These are phyloP conservation scores for Gossypium turneri DNA, from an alignment of 345 rosid species.

Conservation along the genomic window DNA sequence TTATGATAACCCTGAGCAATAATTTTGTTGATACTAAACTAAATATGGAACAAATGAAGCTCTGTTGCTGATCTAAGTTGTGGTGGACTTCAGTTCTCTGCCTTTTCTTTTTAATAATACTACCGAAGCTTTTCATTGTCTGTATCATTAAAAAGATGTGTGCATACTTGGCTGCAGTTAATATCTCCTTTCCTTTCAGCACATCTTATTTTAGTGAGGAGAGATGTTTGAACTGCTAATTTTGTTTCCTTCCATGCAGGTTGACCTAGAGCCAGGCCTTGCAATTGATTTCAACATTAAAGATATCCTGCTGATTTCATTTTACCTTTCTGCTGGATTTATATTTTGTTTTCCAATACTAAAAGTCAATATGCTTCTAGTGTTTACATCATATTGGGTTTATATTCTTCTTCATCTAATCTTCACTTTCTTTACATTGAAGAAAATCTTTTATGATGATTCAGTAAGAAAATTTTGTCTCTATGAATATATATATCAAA, in stretches of 20 bases:
- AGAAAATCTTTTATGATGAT: neutral
- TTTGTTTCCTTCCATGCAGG: slow-evolving; percentile 47
- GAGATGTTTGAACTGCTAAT: slow-evolving; percentile 17
- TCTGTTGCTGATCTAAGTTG: neutral
- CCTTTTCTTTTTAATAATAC: slow-evolving; percentile 1
- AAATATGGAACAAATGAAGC: slow-evolving; percentile 4
- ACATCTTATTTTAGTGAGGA: slow-evolving; percentile 6
- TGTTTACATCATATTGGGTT: slow-evolving; percentile 2
- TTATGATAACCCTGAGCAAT: slow-evolving; percentile 2
- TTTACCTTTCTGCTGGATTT: neutral
- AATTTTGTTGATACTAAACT: neutral
- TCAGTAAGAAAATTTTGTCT: neutral
- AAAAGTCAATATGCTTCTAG: neutral
- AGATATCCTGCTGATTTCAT: slow-evolving; percentile 65
- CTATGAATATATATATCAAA: neutral
- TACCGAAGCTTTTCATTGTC: neutral
- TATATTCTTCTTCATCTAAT: neutral
- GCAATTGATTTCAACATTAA: slow-evolving; percentile 77
- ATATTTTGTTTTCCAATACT: neutral
- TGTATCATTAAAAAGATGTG: neutral
- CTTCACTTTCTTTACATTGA: neutral
- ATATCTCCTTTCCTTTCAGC: slow-evolving; percentile 13
- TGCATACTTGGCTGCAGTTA: neutral
- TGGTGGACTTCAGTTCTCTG: neutral
- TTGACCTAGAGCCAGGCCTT: slow-evolving; percentile 65